Percentiles rank a stretch among this genome's conserved stretches.
Evolutionary conservation across 495 filamentous ascomycete genomes (phyloP).

Genomic region (Hypoxylon crocopeplum): DNA sequence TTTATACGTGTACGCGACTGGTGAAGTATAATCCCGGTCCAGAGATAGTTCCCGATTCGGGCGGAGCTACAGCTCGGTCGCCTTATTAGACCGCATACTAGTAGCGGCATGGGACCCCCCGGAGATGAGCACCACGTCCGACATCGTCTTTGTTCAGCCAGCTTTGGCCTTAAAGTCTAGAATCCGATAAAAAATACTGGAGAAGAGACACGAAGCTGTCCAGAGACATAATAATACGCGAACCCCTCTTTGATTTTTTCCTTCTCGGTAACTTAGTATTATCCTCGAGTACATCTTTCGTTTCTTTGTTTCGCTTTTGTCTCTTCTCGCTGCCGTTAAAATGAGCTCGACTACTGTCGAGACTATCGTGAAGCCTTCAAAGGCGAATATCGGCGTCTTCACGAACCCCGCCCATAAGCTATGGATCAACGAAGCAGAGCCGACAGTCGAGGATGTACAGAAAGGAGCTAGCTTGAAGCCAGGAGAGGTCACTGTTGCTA

Average conservation of each 20-base stretch:
- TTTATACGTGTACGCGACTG: conserved; percentile 24
- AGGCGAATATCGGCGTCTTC: conserved; percentile 93
- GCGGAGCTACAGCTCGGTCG: conserved; percentile 17
- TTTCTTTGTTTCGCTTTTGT: neutral
- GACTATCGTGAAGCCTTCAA: conserved; percentile 51
- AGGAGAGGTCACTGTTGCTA: conserved; percentile 82
- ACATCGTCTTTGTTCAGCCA: conserved; percentile 35
- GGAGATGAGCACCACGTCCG: conserved; percentile 15
- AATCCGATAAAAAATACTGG: conserved; percentile 21
- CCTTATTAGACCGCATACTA: conserved; percentile 29
- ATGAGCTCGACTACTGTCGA: conserved; percentile 39
- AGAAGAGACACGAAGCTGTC: conserved; percentile 11
- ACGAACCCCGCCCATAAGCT: conserved; percentile 92
- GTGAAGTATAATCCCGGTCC: conserved; percentile 18
- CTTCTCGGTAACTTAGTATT: conserved; percentile 13
- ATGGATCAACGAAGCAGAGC: conserved; percentile 82
- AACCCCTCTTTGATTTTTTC: conserved; percentile 27
- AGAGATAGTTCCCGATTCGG: conserved; percentile 28
- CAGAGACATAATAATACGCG: conserved; percentile 22
- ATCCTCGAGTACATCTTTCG: conserved; percentile 7
- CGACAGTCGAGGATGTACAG: conserved; percentile 76
- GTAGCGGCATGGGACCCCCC: conserved; percentile 10
- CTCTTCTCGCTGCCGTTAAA: conserved; percentile 10
- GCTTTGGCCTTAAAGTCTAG: conserved; percentile 16
- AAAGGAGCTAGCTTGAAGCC: conserved; percentile 71